Conservation (phyloP, 2,329 filamentous ascomycete species). For the Lachnellula suecica region DNA sequence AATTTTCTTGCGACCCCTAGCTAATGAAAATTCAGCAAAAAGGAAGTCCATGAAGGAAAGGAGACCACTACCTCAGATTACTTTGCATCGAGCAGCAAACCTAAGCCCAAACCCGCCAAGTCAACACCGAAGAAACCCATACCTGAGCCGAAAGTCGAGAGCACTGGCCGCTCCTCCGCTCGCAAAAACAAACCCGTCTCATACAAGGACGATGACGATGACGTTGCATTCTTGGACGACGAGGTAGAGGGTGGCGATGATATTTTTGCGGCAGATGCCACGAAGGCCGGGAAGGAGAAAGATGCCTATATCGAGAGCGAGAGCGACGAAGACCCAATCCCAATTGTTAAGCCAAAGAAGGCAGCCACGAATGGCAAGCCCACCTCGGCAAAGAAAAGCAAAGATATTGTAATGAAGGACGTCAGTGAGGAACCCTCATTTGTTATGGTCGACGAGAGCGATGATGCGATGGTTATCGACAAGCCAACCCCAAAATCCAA, state of each 20-base stretch:
- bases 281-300: slow-evolving; percentile 63
- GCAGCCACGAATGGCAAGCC: slow-evolving; percentile 34
- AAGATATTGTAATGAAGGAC: slow-evolving; percentile 45
- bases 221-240: slow-evolving; percentile 62
- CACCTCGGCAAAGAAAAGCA: slow-evolving; percentile 39
- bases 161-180: slow-evolving; percentile 25
- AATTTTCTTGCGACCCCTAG: not conserved
- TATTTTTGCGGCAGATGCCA: slow-evolving; percentile 75
- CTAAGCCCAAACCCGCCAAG: slow-evolving; percentile 24
- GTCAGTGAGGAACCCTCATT: slow-evolving; percentile 31
- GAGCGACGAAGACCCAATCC: slow-evolving; percentile 65
- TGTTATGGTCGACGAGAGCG: slow-evolving; percentile 42
- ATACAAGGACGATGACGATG: slow-evolving; percentile 45
- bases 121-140: slow-evolving; percentile 24
- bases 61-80: slow-evolving; percentile 35
- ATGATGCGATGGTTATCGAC: slow-evolving; percentile 38
- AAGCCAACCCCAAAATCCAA: slow-evolving; percentile 22
- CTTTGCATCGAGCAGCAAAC: slow-evolving; percentile 32
- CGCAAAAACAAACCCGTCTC: slow-evolving; percentile 26
- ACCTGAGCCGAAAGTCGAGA: slow-evolving; percentile 16
- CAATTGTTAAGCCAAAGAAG: slow-evolving; percentile 58
- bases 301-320: slow-evolving; percentile 71
- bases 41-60: slow-evolving; percentile 30
- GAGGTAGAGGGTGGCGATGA: slow-evolving; percentile 75
- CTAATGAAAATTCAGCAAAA: slow-evolving; percentile 21